Conservation (phyloP, 2,329 filamentous ascomycete species). For the Tolypocladium capitatum region DNA sequence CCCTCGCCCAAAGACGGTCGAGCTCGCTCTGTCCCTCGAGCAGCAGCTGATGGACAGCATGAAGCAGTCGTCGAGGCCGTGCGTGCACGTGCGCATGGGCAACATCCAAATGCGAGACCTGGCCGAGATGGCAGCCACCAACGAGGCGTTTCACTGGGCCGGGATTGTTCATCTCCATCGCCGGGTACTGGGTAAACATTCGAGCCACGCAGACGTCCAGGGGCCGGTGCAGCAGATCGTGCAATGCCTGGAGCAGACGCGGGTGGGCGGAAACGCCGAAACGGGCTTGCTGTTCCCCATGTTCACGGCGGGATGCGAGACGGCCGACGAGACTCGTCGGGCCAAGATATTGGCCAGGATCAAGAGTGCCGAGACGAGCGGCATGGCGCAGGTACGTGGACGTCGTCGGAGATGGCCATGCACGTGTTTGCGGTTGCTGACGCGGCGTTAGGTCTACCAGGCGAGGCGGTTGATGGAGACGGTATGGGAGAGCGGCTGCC, state of each 20-base stretch:
- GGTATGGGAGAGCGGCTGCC: slow-evolving; percentile 53
- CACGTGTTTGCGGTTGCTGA: background rate
- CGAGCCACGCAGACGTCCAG: slow-evolving; percentile 47
- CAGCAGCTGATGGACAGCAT: slow-evolving; percentile 46
- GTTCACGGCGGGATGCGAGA: slow-evolving; percentile 72
- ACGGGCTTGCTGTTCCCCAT: slow-evolving; percentile 67
- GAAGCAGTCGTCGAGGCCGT: slow-evolving; percentile 26
- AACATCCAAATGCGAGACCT: slow-evolving; percentile 41
- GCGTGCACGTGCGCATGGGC: slow-evolving; percentile 31
- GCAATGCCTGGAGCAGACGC: slow-evolving; percentile 45
- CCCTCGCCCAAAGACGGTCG: slow-evolving; percentile 29
- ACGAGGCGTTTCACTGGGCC: slow-evolving; percentile 69
- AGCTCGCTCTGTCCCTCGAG: slow-evolving; percentile 46
- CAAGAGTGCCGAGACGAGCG: slow-evolving; percentile 54
- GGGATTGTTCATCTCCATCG: slow-evolving; percentile 64
- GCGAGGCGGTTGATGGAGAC: slow-evolving; percentile 53
- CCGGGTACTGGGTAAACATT: slow-evolving; percentile 51
- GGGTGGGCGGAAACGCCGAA: slow-evolving; percentile 56
- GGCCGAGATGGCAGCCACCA: slow-evolving; percentile 55
- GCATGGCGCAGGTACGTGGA: slow-evolving; percentile 60
- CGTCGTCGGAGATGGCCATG: background rate
- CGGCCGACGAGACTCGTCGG: slow-evolving; percentile 39
- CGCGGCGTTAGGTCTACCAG: slow-evolving; percentile 32
- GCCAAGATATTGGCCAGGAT: slow-evolving; percentile 52
- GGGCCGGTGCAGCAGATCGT: slow-evolving; percentile 50